Evolutionary conservation across 108 stramenopile genomes (phyloP), one percentile per base, ranked within the genome.

Genomic region (Skeletonema potamos): DNA sequence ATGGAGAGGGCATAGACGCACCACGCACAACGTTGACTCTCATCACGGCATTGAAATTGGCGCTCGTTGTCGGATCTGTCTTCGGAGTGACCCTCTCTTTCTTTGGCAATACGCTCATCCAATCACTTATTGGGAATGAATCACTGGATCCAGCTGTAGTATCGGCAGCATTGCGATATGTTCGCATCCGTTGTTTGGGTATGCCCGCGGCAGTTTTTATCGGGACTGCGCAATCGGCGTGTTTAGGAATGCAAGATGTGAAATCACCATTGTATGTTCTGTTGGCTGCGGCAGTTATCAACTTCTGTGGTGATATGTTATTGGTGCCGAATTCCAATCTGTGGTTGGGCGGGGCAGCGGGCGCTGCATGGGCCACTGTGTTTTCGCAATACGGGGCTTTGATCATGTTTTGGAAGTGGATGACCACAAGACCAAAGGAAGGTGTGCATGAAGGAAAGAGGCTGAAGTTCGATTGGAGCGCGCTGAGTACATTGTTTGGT

Each of bases 191-290:
- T 7, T 82, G 87, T 4, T 66, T 95, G 29, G 94, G 91, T 18
- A 84, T 95, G 84, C 94, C 94, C 9, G 91, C 94, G 2, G 92
- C 88, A 7, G 83, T 87, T 2, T 74, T 91, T 26, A 91, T 92
- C 27, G 89, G 91, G 0, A 84, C 81, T 11, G 86, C 94, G 0
- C 94, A 95, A 78, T 81, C 87, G 28, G 94, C 85, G 11, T 91
- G 90, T 75, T 58, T 88, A 24, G 90, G 90, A 11, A 83, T 86
- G 84, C 88, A 90, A 76, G 94, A 95, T 75, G 85, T 91, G 12
- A 76, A 64, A 58, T 84, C 73, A 36, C 94, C 94, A 0, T 64
- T 95, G 28, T 88, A 87, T 61, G 91, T 95, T 0, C 58, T 95
- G 18, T 64, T 81, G 34, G 89, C 89, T 2, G 94, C 94, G 2